Evolutionary conservation across 495 filamentous ascomycete genomes (phyloP).

Genomic region (Penicillium taxi): DNA sequence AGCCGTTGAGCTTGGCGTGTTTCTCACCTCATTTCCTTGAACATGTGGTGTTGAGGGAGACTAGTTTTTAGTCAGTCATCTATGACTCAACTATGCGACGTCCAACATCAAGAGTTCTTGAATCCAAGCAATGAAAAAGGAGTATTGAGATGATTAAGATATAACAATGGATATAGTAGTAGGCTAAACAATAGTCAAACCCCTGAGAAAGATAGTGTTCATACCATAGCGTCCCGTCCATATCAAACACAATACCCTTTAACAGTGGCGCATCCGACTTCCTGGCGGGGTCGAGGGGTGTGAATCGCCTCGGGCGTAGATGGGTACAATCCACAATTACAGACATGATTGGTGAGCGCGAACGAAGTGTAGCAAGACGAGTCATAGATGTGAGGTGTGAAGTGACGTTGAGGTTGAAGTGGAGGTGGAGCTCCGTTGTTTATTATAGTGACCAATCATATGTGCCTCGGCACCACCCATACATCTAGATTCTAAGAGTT

Average conservation of each 20-base stretch:
- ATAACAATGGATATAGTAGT: no score
- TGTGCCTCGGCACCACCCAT: not conserved
- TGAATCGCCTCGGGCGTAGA: conserved; percentile 43
- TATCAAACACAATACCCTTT: conserved; percentile 85
- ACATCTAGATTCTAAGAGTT: not conserved
- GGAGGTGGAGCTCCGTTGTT: conserved; percentile 1
- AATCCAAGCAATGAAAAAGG: no score
- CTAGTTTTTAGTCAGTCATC: conserved; percentile 36
- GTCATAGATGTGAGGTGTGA: conserved; percentile 11
- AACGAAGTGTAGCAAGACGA: conserved; percentile 1
- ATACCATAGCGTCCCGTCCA: conserved; percentile 91
- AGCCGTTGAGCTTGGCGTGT: not conserved
- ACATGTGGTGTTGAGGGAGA: conserved; percentile 93
- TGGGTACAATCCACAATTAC: conserved; percentile 10
- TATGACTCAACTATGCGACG: no score
- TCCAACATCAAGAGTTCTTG: no score
- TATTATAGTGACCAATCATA: not conserved
- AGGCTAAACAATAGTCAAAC: no score
- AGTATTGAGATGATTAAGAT: no score
- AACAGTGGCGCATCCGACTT: conserved; percentile 46
- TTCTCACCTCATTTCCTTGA: conserved; percentile 66
- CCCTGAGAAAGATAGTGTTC: conserved; percentile 8
- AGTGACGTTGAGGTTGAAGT: no score
- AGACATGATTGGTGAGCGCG: conserved; percentile 24
- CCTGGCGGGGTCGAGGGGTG: conserved; percentile 41